These are phyloP conservation scores for Trichoderma reesei DNA, from an alignment of 495 filamentous ascomycete species.

Conservation along the genomic window DNA sequence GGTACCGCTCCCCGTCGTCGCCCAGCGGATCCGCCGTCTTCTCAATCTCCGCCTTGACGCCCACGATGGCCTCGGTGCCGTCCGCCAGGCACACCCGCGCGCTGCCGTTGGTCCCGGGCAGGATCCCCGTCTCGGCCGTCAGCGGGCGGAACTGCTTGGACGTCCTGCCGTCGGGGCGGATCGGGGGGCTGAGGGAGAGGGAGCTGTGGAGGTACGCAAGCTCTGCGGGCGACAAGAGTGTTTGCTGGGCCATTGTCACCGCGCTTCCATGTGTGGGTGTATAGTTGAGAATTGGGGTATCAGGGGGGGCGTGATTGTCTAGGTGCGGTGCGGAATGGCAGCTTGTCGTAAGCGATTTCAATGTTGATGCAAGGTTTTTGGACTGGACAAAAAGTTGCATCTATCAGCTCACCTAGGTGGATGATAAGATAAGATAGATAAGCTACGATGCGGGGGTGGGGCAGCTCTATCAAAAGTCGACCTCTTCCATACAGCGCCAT, in stretches of 20 bases:
- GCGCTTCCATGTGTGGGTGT: not conserved
- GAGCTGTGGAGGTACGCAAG: conserved; percentile 92
- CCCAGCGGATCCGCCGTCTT: conserved; percentile 37
- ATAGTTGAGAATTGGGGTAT: not conserved
- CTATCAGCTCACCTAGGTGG: conserved; percentile 3
- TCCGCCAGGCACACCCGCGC: conserved; percentile 90
- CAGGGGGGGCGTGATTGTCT: not conserved
- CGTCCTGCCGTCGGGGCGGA: conserved; percentile 79
- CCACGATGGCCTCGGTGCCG: conserved; percentile 89
- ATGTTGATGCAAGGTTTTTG: not conserved
- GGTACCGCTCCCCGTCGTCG: conserved; percentile 9
- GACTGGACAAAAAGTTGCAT: not conserved
- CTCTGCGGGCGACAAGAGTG: conserved; percentile 84
- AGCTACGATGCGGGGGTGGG: conserved; percentile 6
- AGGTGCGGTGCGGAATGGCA: not conserved
- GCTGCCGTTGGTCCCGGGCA: conserved; percentile 83
- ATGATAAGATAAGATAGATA: conserved; percentile 7
- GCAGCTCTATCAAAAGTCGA: not conserved
- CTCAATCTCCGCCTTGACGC: conserved; percentile 90
- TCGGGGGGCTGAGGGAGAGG: conserved; percentile 64
- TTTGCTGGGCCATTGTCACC: conserved; percentile 29
- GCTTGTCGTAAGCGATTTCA: no score
- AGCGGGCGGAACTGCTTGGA: conserved; percentile 84
- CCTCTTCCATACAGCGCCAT: no score
- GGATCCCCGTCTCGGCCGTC: conserved; percentile 76